Evolutionary conservation across 1,139 yeast genomes (phyloP).

Genomic region (Saccharomyces hybrid): DNA sequence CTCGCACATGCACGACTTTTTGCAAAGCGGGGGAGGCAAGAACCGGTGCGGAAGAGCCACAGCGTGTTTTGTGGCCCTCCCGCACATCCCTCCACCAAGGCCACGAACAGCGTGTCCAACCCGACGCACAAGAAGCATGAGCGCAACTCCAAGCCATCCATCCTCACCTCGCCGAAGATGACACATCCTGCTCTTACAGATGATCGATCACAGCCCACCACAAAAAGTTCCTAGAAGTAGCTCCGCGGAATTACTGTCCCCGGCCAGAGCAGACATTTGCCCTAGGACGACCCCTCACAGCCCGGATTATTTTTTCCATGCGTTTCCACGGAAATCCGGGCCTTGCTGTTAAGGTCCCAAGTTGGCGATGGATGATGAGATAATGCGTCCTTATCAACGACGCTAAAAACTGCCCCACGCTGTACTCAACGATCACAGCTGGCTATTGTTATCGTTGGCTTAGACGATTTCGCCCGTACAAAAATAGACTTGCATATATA

Average conservation of each 20-base stretch:
- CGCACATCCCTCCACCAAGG: not conserved
- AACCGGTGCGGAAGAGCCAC: not conserved
- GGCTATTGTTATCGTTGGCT: not conserved
- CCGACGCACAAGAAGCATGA: not conserved
- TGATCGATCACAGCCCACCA: not conserved
- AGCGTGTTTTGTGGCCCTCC: not conserved
- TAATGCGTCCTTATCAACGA: not conserved
- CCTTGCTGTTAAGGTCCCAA: not conserved
- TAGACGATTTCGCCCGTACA: not conserved
- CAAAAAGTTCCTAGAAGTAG: not conserved
- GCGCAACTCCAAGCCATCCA: not conserved
- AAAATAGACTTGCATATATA: not conserved
- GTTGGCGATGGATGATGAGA: not conserved
- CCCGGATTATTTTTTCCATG: not conserved
- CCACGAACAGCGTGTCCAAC: not conserved
- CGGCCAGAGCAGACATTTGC: not conserved
- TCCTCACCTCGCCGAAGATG: not conserved
- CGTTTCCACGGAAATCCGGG: not conserved
- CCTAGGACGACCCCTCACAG: not conserved
- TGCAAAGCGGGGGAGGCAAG: not conserved
- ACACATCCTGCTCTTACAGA: not conserved
- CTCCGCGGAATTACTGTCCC: not conserved
- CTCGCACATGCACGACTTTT: not conserved
- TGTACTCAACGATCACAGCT: not conserved
- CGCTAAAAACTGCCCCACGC: not conserved